Evolutionary conservation across 345 rosid species (phyloP), one percentile per base, ranked within the genome.

Genomic region (Gossypium longicalyx): DNA sequence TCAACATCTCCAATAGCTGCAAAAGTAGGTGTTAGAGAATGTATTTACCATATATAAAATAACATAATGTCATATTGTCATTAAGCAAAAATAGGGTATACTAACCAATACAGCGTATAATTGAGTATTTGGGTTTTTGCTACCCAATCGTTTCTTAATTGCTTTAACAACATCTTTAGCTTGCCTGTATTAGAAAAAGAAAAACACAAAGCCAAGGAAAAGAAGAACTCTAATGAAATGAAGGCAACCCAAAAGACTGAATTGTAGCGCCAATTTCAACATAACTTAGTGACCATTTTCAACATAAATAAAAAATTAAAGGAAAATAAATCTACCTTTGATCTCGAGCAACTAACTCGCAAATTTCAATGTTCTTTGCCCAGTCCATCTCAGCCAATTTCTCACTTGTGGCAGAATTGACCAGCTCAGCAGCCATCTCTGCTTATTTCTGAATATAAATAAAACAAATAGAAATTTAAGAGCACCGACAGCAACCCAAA

Each of bases 1-100:
- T 94, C 86, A 94, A 82, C 97, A 89, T 90, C 88, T 94, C 98
- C 81, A 94, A 81, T 83, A 93, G 80, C 98, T 93, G 84, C 81
- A 85, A 73, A 56, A 73, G 65, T 34, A 74, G 25, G 70, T 15
- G 47, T 22, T 70, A 45, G 17, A 60, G 67, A 62, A 62, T 17
- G 69, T 12, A 7, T 12, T 44, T 62, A n/a, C 45, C n/a, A 73
- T 22, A 22, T 61, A 23, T 60, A 27, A 23, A 64, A 38, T 49
- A 63, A 41, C n/a, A 27, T 43, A 77, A 13, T 54, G 16, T n/a
- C 44, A 13, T 34, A 61, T 67, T 16, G 16, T 22, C 11, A 45
- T 45, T 13, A 66, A 56, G 59, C 60, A 29, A 67, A 56, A 74
- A 73, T 54, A 77, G 74, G 23, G 41, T 29, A 25, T 49, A 76